Evolutionary conservation across 75 land plant species (phyloP).

Genomic region (Picea glauca): DNA sequence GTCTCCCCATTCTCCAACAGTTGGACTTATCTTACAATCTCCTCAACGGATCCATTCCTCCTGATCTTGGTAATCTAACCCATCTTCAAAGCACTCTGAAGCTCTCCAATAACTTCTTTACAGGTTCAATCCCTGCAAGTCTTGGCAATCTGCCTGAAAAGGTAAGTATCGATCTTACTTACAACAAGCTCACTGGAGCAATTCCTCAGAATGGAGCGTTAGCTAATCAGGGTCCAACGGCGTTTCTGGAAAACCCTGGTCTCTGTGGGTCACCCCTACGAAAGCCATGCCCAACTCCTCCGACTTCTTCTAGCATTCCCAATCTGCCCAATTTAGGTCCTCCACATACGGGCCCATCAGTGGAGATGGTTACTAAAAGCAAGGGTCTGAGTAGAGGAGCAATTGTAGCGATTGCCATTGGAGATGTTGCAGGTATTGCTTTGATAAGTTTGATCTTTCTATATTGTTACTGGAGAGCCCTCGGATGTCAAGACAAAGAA

Average conservation of each 20-base stretch:
- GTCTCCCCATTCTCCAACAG: conserved; percentile 26
- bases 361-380: conserved; percentile 12
- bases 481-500: conserved; percentile 11
- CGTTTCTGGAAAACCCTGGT: conserved; percentile 58
- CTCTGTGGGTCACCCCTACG: conserved; percentile 63
- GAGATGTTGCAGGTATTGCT: conserved; percentile 56
- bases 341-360: conserved; percentile 3
- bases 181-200: conserved; percentile 62
- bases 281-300: conserved; percentile 31
- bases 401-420: conserved; percentile 47
- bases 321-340: conserved; percentile 23
- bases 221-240: conserved; percentile 43
- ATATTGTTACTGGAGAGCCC: conserved; percentile 50
- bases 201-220: conserved; percentile 56
- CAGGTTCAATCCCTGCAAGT: conserved; percentile 41
- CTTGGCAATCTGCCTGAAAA: conserved; percentile 42
- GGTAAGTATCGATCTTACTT: conserved; percentile 52
- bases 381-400: conserved; percentile 31
- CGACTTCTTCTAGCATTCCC: conserved; percentile 27
- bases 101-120: conserved; percentile 47
- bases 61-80: conserved; percentile 34
- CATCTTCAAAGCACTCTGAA: conserved; percentile 26
- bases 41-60: conserved; percentile 39
- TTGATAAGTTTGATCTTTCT: conserved; percentile 51
- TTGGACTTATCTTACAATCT: conserved; percentile 48